Base-by-base conservation (phyloP, 1,284 basidiomycete species). In the Fomitopsis palustris region DNA sequence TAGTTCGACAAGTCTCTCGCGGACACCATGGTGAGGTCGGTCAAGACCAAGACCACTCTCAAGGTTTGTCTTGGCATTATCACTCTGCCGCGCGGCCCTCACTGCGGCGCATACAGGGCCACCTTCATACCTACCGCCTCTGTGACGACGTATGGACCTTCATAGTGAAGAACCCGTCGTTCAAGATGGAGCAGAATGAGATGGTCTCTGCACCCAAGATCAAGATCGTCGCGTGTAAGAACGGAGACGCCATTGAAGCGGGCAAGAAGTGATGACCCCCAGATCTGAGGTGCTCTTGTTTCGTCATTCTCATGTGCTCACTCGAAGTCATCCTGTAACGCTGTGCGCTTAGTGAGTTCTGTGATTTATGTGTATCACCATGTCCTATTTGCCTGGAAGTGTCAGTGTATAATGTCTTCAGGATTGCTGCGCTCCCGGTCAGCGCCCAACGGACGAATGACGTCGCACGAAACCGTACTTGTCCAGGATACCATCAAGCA, bases 131-230 rank as follows among this genome's bases (percentile, higher is more conserved):
- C 1, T 97, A 97, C 76, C 86, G 94, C n/a, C 81, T 95, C 1
- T 95, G 93, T 71, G 95, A 97, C 76, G 95, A 97, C 70, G 95
- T 97, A 52, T 97, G 95, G 95, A 97, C 95, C 41, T 98, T 97
- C 74, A 92, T 96, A 62, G 90, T 96, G 53, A 93, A 93, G 72
- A 87, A 95, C 66, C 89, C 95, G 16, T 84, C 85, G 17, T 96
- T 98, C 78, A 96, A 96, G 75, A 93, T 97, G 88, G 95, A 98
- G 75, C 88, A 87, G 51, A 93, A 92, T 68, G 91, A 93, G 65
- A 78, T 85, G 69, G 87, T 96, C 38, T 82, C 78, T 12, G 86
- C 90, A 1, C 81, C 81, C 43, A 88, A 91, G 74, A 92, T 96
- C 75, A 96, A 96, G 80, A 97, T 97, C 61, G 93, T 97, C 64